These are phyloP conservation scores for Geoglossum cookeanum DNA, from an alignment of 2,329 filamentous ascomycete genomes.

Conservation along the genomic window DNA sequence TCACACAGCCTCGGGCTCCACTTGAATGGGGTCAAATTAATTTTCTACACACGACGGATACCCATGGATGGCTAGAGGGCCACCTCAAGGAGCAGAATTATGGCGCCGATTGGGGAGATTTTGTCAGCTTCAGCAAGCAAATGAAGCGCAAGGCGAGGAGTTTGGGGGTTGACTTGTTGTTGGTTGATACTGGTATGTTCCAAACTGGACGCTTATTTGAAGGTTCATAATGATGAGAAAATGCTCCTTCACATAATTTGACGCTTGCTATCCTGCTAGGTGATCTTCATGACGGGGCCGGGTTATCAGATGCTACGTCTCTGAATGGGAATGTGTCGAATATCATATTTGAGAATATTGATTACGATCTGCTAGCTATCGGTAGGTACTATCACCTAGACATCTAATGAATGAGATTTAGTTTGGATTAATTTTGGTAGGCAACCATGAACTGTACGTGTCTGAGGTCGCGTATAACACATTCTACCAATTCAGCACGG, in stretches of 20 bases:
- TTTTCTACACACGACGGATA: constrained; percentile 92
- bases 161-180: constrained; percentile 59
- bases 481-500: constrained; percentile 59
- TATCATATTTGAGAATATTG: constrained; percentile 30
- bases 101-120: constrained; percentile 94
- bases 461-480: constrained; percentile 59
- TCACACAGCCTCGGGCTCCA: constrained; percentile 18
- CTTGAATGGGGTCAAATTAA: constrained; percentile 77
- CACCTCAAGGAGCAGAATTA: constrained; percentile 86
- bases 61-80: constrained; percentile 87
- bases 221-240: constrained; percentile 4
- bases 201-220: constrained; percentile 10
- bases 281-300: constrained; percentile 47
- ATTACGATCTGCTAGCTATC: constrained; percentile 35
- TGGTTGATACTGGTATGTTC: constrained; percentile 67
- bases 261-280: constrained; percentile 13
- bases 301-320: constrained; percentile 39
- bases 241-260: background rate
- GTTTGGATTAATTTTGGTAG: constrained; percentile 27
- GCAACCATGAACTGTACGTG: constrained; percentile 92
- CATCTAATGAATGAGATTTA: background rate
- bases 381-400: constrained; percentile 11
- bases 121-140: constrained; percentile 76
- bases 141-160: constrained; percentile 63
- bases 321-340: constrained; percentile 37